phyloP scores from a whole-genome alignment of 192 early-diverging fungal species.

The Diversispora eburnea region DNA sequence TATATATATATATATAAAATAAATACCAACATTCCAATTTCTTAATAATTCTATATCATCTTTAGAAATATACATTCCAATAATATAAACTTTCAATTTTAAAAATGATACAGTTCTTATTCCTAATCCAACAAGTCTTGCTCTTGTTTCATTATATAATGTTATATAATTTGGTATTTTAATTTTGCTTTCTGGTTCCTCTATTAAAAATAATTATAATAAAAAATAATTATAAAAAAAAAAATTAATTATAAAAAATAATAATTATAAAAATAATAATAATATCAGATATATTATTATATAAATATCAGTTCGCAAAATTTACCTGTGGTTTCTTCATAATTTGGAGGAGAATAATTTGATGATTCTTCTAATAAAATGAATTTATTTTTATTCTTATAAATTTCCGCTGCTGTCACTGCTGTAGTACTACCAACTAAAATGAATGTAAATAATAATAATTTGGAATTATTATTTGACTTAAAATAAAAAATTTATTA shows the following conservation, averaged over 20 bases:
- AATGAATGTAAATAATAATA: no score
- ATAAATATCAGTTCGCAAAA: no score
- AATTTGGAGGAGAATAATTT: no score
- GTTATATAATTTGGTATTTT: conserved; percentile 39
- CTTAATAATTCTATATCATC: conserved; percentile 40
- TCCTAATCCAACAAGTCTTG: conserved; percentile 49
- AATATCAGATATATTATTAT: no score
- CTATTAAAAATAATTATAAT: conserved; percentile 4
- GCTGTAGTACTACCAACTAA: no score
- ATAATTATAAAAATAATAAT: no score
- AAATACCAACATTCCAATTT: conserved; percentile 34
- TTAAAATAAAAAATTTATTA: no score
- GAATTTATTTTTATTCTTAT: no score
- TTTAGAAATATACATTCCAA: conserved; percentile 48
- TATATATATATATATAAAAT: neutral
- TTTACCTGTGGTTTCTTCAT: no score
- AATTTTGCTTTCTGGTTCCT: conserved; percentile 41
- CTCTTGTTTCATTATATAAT: conserved; percentile 41
- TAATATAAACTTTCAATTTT: conserved; percentile 50
- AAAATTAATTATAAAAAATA: neutral
- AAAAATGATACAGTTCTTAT: conserved; percentile 53
- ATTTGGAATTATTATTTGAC: no score
- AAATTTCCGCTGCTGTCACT: no score
- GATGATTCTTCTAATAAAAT: no score
- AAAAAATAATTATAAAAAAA: neutral